Evolutionary conservation across 352 stramenopile genomes (phyloP).

Genomic region (Pythium rishiriense): DNA sequence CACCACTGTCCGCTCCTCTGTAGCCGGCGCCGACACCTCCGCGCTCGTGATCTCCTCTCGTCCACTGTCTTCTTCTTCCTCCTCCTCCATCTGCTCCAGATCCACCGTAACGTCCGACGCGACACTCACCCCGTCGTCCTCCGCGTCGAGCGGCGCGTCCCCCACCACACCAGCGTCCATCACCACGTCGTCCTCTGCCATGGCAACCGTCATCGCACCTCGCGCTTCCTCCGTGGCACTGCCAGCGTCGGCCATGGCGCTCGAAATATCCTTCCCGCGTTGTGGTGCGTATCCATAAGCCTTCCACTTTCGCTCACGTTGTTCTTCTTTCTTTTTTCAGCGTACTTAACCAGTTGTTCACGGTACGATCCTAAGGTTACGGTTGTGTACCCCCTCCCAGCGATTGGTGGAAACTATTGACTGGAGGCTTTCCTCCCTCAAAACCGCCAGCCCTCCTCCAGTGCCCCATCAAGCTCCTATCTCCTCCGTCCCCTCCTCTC

Average conservation of each 20-base stretch:
- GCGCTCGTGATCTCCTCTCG: background rate
- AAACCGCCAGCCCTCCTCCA: background rate
- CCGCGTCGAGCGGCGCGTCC: background rate
- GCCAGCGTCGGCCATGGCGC: background rate
- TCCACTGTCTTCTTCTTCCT: slow-evolving; percentile 1
- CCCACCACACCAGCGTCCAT: slow-evolving; percentile 3
- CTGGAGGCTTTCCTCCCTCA: slow-evolving; percentile 6
- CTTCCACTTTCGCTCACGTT: slow-evolving; percentile 1
- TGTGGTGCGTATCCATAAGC: background rate
- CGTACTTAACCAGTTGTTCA: slow-evolving; percentile 8
- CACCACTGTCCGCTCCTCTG: background rate
- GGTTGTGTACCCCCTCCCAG: background rate
- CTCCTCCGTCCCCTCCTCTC: background rate
- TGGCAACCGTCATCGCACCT: background rate
- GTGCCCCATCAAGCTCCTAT: background rate
- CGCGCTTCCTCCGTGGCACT: background rate
- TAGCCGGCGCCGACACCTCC: slow-evolving; percentile 19
- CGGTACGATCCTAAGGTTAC: slow-evolving; percentile 1
- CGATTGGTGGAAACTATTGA: slow-evolving; percentile 24
- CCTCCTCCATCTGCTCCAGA: slow-evolving; percentile 16
- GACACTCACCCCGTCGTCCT: slow-evolving; percentile 4
- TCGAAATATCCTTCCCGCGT: no score
- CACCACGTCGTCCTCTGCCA: background rate
- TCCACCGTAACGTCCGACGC: slow-evolving; percentile 16
- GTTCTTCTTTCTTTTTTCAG: background rate